Conservation (phyloP, 768 basidiomycete genomes). For the Porphyrellus cyaneotinctus region DNA sequence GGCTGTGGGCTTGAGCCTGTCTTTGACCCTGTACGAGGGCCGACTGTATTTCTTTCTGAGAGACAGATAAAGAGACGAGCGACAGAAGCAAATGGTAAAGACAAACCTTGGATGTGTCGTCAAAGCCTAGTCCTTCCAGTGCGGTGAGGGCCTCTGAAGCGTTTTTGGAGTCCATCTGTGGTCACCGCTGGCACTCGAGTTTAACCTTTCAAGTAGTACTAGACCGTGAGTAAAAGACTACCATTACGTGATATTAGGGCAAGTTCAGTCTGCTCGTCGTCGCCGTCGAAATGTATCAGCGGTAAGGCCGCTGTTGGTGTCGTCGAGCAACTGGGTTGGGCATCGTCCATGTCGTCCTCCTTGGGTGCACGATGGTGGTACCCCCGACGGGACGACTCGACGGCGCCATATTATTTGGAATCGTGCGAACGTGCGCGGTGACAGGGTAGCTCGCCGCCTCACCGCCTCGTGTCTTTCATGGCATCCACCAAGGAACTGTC, state of each 20-base stretch:
- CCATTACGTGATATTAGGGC: slow-evolving; percentile 23
- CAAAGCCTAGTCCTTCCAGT: slow-evolving; percentile 50
- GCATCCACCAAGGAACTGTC: slow-evolving; percentile 39
- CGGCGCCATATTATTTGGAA: slow-evolving; percentile 14
- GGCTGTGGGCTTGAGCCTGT: slow-evolving; percentile 72
- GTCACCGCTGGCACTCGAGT: background rate
- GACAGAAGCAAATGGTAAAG: background rate
- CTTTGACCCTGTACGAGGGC: slow-evolving; percentile 81
- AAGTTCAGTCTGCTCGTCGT: background rate
- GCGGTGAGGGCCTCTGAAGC: slow-evolving; percentile 21
- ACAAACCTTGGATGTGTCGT: slow-evolving; percentile 71
- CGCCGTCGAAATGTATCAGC: slow-evolving; percentile 11
- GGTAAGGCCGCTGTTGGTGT: slow-evolving; percentile 5
- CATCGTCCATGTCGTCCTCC: background rate
- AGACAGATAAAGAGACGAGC: background rate
- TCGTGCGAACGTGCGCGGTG: slow-evolving; percentile 30
- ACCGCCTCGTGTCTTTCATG: slow-evolving; percentile 41
- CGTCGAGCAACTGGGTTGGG: slow-evolving; percentile 1
- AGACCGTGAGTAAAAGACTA: slow-evolving; percentile 22
- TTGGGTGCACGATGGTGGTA: background rate
- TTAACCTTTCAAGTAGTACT: background rate
- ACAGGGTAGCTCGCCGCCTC: slow-evolving; percentile 27
- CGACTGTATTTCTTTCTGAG: slow-evolving; percentile 73
- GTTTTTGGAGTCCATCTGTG: slow-evolving; percentile 24
- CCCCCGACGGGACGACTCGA: slow-evolving; percentile 5